A percentile compares a stretch with the other conserved stretches of the same genome.
These are phyloP conservation scores for Hortaea werneckii DNA, from an alignment of 2,329 filamentous ascomycete species.

Conservation along the genomic window DNA sequence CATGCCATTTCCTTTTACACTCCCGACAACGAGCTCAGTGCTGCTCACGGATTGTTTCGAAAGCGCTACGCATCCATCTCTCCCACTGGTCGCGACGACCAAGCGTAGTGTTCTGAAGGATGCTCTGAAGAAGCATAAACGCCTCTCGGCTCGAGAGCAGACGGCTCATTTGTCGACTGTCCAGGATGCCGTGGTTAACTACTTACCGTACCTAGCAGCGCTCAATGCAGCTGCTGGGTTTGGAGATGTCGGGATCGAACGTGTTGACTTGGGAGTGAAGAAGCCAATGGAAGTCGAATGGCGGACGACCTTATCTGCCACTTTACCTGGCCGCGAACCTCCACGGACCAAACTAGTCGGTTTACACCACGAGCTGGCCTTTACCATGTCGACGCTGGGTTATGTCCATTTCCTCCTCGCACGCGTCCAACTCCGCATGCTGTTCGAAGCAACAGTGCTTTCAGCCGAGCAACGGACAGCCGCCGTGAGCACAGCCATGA, in stretches of 20 bases:
- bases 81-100: constrained; percentile 72
- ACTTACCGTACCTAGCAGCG: constrained; percentile 74
- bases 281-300: constrained; percentile 64
- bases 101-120: constrained; percentile 75
- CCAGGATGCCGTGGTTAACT: constrained; percentile 59
- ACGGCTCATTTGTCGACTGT: constrained; percentile 60
- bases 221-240: constrained; percentile 58
- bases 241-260: constrained; percentile 43
- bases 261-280: constrained; percentile 57
- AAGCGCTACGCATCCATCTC: constrained; percentile 77
- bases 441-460: constrained; percentile 58
- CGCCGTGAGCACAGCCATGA: constrained; percentile 64
- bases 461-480: constrained; percentile 56
- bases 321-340: constrained; percentile 53
- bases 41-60: constrained; percentile 68
- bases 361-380: constrained; percentile 74
- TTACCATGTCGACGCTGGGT: constrained; percentile 66
- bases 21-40: constrained; percentile 83
- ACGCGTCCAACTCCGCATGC: constrained; percentile 58
- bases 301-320: constrained; percentile 65
- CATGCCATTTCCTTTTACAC: constrained; percentile 83
- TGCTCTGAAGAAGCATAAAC: constrained; percentile 79
- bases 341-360: constrained; percentile 60
- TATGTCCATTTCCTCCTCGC: constrained; percentile 65
- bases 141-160: constrained; percentile 63